Base-by-base conservation (phyloP, 371 early-diverging fungal species). In the Gilbertella persicaria region DNA sequence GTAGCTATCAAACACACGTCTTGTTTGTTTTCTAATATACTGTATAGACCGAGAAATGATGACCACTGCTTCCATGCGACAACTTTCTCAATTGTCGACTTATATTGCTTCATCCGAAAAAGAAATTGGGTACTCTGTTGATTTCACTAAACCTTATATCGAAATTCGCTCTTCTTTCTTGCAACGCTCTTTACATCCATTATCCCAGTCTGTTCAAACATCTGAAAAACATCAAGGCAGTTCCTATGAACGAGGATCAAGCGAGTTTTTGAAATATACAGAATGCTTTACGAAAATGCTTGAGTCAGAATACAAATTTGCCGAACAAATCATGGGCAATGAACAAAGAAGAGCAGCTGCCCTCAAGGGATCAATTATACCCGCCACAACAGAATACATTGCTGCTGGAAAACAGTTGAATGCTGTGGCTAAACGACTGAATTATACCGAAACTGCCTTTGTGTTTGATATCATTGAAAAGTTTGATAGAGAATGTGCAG, bases 391-490 rank as follows among this genome's bases (percentile, higher is more conserved):
- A 29, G 69, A 79, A 23, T 87, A 83, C 39, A 47, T 88, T 10
- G 81, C 79, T 33, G 79, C 85, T 5, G 90, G 89, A 14, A 88
- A 88, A 29, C 67, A 78, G 26, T 62, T 92, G 30, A 74, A 87
- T 53, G 67, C 78, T 7, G 69, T 83, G 14, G 85, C 87, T 12
- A 81, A 83, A 50, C 68, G 86, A 50, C 71, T 75, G 28, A 73
- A 81, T 28, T 82, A 83, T 39, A 80, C 78, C n/a, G 91, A 93
- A 51, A 66, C 91, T 12, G 82, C 85, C 44, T 82, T 91, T 63
- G 73, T 92, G 24, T 84, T 93, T 57, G 93, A 95, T 60, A 84
- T 92, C 20, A 75, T 86, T 26, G 90, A 92, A 55, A 78, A 72
- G 49, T 61, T 64, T 21, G 76, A 75, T 45, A 43, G 62, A 13